Evolutionary conservation across 306 rosid species (phyloP).

Genomic region (Inga leiocalycina): DNA sequence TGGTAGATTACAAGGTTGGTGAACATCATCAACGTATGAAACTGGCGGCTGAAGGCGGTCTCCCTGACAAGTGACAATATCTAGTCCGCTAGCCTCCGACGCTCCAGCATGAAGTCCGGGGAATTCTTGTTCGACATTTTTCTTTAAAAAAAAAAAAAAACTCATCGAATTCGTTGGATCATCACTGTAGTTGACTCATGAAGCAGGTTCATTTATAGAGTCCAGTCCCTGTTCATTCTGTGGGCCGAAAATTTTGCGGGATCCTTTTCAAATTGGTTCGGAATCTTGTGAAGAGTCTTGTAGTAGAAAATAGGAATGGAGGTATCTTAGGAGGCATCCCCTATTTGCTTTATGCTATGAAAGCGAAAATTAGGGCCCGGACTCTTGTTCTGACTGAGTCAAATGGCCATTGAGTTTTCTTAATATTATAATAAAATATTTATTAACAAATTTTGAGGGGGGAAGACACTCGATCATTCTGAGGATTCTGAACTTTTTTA

Average conservation of each 20-base stretch:
- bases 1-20: slow-evolving; percentile 87
- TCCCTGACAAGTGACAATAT: slow-evolving; percentile 42
- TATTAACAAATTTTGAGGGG: neutral
- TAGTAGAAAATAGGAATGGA: neutral
- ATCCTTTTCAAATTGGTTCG: neutral
- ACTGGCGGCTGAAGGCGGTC: slow-evolving; percentile 82
- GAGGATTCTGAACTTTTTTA: neutral
- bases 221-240: neutral
- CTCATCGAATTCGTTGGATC: slow-evolving; percentile 18
- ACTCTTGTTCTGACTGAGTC: neutral
- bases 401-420: neutral
- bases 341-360: neutral
- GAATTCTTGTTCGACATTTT: neutral
- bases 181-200: slow-evolving; percentile 17
- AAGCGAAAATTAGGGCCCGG: neutral
- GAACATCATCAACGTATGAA: slow-evolving; percentile 89
- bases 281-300: neutral
- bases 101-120: slow-evolving; percentile 6
- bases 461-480: neutral
- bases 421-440: neutral
- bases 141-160: neutral
- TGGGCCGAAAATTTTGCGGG: slow-evolving; percentile 11
- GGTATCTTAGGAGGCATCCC: neutral
- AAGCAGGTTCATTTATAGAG: slow-evolving; percentile 19
- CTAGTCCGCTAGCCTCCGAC: slow-evolving; percentile 14